Conservation (phyloP, 2,329 filamentous ascomycete species). For the Didymella pomorum region DNA sequence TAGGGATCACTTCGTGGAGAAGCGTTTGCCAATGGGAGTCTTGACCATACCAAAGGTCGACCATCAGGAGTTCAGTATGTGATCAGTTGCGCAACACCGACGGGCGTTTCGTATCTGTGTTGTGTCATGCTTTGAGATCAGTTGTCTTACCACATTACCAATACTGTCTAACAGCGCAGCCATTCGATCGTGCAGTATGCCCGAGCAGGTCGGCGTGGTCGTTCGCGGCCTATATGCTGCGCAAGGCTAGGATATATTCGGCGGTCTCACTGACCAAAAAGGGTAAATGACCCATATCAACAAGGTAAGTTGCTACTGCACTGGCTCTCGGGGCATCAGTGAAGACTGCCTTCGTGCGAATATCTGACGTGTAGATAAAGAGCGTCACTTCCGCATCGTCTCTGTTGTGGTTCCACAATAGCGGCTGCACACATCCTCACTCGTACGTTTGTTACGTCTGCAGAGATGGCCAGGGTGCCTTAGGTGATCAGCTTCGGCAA, state of each 20-base stretch:
- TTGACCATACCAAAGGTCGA: too few relatives aligned
- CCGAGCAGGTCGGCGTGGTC: background rate
- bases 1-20: too few relatives aligned
- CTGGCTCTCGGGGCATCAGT: background rate
- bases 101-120: too few relatives aligned
- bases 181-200: background rate
- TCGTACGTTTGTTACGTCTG: background rate
- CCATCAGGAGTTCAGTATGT: too few relatives aligned
- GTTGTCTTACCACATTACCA: too few relatives aligned
- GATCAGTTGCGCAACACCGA: too few relatives aligned
- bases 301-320: background rate
- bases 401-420: background rate
- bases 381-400: background rate
- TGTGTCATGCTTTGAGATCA: too few relatives aligned
- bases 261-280: background rate
- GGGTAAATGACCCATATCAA: background rate
- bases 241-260: background rate
- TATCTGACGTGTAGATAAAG: background rate
- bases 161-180: background rate
- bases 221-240: background rate
- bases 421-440: background rate
- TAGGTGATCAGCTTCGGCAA: background rate
- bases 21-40: too few relatives aligned
- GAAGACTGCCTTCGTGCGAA: background rate
- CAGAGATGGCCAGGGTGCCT: background rate